Evolutionary conservation across 108 stramenopile genomes (phyloP).

Genomic region (Fragilariopsis cylindrus): DNA sequence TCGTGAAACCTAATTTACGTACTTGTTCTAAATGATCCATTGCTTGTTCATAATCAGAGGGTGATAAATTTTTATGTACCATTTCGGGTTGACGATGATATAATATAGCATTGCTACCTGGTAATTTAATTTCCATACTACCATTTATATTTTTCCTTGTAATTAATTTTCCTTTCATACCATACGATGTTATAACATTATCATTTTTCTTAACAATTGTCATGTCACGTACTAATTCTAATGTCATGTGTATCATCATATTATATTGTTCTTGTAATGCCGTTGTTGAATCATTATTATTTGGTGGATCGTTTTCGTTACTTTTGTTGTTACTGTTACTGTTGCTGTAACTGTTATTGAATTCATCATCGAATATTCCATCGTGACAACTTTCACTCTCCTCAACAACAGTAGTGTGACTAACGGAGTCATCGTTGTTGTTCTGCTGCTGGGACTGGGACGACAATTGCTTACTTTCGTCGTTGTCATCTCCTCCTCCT

Average conservation of each 20-base stretch:
- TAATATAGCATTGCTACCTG: constrained; percentile 1
- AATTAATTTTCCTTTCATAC: constrained; percentile 7
- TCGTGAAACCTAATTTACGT: constrained; percentile 24
- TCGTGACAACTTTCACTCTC: too few relatives aligned
- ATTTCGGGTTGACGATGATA: constrained; percentile 19
- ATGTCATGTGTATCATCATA: constrained; percentile 27
- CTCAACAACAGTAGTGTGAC: too few relatives aligned
- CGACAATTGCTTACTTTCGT: too few relatives aligned
- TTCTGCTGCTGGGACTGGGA: too few relatives aligned
- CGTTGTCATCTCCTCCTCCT: too few relatives aligned
- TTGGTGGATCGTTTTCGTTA: background rate
- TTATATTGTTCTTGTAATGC: background rate
- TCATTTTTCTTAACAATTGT: constrained; percentile 21
- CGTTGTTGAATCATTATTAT: background rate
- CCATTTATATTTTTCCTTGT: background rate
- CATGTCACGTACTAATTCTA: constrained; percentile 27
- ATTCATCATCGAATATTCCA: too few relatives aligned
- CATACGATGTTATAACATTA: constrained; percentile 17
- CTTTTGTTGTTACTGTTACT: background rate
- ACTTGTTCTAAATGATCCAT: constrained; percentile 40
- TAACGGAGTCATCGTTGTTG: too few relatives aligned
- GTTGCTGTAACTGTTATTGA: background rate
- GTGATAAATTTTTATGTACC: constrained; percentile 24
- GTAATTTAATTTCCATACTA: constrained; percentile 17
- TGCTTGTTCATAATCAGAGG: constrained; percentile 18